Conservation (phyloP, 2,329 filamentous ascomycete species). For the Ampelomyces quisqualis region DNA sequence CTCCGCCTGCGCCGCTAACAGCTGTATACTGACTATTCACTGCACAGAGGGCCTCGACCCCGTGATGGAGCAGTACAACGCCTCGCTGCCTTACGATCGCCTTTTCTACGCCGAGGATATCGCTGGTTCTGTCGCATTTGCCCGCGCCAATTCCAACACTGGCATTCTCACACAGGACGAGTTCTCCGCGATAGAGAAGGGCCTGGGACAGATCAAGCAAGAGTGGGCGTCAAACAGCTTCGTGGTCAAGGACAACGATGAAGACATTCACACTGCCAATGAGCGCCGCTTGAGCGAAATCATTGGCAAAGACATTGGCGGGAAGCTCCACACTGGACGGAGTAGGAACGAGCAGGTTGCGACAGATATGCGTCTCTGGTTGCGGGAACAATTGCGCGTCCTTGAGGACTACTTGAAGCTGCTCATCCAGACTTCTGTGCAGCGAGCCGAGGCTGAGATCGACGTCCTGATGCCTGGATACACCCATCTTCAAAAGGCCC, state of each 20-base stretch:
- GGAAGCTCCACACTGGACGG: conserved; percentile 85
- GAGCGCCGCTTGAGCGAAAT: conserved; percentile 67
- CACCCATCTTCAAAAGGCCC: conserved; percentile 80
- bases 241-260: conserved; percentile 52
- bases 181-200: conserved; percentile 71
- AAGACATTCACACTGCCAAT: conserved; percentile 59
- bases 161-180: conserved; percentile 73
- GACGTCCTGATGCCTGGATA: conserved; percentile 83
- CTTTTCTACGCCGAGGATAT: conserved; percentile 80
- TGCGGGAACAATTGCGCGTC: conserved; percentile 69
- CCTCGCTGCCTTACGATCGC: conserved; percentile 75
- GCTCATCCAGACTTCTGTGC: conserved; percentile 68
- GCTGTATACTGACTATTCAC: conserved; percentile 13
- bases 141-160: conserved; percentile 72
- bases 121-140: conserved; percentile 76
- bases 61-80: conserved; percentile 84
- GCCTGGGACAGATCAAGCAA: conserved; percentile 60
- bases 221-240: conserved; percentile 52
- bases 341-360: conserved; percentile 89
- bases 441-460: conserved; percentile 71
- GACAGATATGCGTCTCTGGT: conserved; percentile 87
- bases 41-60: conserved; percentile 73
- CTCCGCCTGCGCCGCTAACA: too few relatives aligned
- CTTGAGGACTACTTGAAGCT: conserved; percentile 69
- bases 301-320: conserved; percentile 79